Evolutionary conservation across 108 stramenopile species (phyloP).

Genomic region (Skeletonema grethae): DNA sequence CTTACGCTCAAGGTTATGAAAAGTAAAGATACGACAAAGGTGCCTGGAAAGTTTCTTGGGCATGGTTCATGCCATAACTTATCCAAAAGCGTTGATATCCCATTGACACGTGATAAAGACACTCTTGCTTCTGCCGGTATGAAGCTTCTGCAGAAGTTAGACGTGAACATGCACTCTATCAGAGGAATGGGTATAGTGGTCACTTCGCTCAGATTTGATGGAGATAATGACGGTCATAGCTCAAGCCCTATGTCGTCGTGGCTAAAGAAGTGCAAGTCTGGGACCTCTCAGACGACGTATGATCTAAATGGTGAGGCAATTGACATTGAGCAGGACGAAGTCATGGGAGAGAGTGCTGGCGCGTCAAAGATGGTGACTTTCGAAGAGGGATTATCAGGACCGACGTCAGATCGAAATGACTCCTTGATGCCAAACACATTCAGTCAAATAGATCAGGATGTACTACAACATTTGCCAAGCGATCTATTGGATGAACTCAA

Average conservation of each 20-base stretch:
- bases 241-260: conserved; percentile 36
- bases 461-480: conserved; percentile 36
- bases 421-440: conserved; percentile 13
- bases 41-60: conserved; percentile 84
- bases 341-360: not conserved
- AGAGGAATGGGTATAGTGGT: conserved; percentile 88
- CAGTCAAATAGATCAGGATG: conserved; percentile 51
- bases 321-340: not conserved
- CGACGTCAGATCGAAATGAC: not conserved
- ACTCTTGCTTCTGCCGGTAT: conserved; percentile 53
- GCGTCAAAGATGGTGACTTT: conserved; percentile 2
- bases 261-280: conserved; percentile 23
- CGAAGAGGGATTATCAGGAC: conserved; percentile 4
- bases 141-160: conserved; percentile 61
- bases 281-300: not conserved
- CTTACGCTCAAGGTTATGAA: conserved; percentile 91
- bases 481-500: conserved; percentile 42
- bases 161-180: conserved; percentile 63
- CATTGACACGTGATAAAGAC: conserved; percentile 60
- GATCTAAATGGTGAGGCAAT: not conserved
- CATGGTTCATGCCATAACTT: conserved; percentile 87
- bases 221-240: conserved; percentile 3
- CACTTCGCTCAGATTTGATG: conserved; percentile 59
- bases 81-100: conserved; percentile 61
- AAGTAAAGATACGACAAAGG: conserved; percentile 67